Evolutionary conservation across 1,139 yeast genomes (phyloP).

Genomic region (Suhomyces yuchorum): DNA sequence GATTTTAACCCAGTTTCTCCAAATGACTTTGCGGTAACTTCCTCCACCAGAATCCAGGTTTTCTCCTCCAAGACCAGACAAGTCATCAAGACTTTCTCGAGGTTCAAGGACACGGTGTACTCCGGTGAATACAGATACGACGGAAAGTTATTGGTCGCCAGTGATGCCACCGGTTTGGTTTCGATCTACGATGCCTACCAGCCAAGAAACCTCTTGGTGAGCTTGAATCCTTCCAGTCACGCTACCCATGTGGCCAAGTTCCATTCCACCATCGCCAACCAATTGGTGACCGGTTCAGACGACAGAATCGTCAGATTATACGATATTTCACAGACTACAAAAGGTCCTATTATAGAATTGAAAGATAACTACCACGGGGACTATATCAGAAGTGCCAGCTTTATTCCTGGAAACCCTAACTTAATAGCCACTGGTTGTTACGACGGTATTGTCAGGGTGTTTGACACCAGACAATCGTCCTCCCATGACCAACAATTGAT

Average conservation of each 20-base stretch:
- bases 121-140: conserved; percentile 82
- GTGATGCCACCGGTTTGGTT: conserved; percentile 86
- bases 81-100: conserved; percentile 81
- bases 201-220: conserved; percentile 77
- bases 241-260: conserved; percentile 96
- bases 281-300: conserved; percentile 85
- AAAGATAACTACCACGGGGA: conserved; percentile 73
- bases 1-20: conserved; percentile 86
- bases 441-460: conserved; percentile 84
- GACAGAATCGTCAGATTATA: conserved; percentile 84
- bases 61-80: conserved; percentile 92
- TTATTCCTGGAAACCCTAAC: conserved; percentile 73
- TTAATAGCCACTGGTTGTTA: conserved; percentile 91
- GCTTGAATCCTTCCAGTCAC: conserved; percentile 77
- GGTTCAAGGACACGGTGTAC: conserved; percentile 90
- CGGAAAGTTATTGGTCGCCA: conserved; percentile 81
- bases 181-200: conserved; percentile 79
- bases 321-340: conserved; percentile 77
- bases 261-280: conserved; percentile 71
- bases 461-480: conserved; percentile 67
- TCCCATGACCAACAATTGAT: conserved; percentile 56
- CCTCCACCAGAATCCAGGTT: conserved; percentile 88
- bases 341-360: conserved; percentile 66
- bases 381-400: conserved; percentile 81
- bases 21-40: conserved; percentile 90